These are phyloP conservation scores for Rhynchospora breviuscula DNA, from an alignment of 176 grass and related monocot species.

Conservation along the genomic window DNA sequence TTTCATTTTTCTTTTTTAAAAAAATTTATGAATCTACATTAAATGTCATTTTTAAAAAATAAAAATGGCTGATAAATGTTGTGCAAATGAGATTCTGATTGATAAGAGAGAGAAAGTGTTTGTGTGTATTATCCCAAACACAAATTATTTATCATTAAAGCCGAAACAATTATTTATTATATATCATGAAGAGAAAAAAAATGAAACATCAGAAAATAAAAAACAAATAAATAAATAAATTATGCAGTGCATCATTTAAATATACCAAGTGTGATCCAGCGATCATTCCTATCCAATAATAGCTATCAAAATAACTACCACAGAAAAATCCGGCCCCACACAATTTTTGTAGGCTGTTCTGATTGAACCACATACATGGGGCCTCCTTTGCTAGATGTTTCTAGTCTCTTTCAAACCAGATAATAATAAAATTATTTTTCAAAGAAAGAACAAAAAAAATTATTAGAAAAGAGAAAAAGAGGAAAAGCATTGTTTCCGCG, in stretches of 20 bases:
- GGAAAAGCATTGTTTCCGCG: background rate
- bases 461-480: background rate
- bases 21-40: too few species aligned
- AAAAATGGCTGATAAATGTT: too few species aligned
- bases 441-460: background rate
- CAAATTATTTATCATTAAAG: too few species aligned
- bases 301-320: background rate
- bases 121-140: too few species aligned
- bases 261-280: background rate
- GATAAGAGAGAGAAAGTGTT: background rate
- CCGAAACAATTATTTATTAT: too few species aligned
- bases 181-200: background rate
- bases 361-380: background rate
- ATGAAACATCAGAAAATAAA: background rate
- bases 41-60: too few species aligned
- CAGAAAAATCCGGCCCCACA: background rate
- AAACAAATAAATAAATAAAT: background rate
- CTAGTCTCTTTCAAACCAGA: background rate
- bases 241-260: background rate
- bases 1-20: background rate
- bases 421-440: background rate
- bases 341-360: slow-evolving; percentile 11
- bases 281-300: background rate
- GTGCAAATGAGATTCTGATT: too few species aligned
- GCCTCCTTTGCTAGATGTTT: background rate